Evolutionary conservation across 2,329 filamentous ascomycete genomes (phyloP).

Genomic region (Hymenoscyphus scutula): DNA sequence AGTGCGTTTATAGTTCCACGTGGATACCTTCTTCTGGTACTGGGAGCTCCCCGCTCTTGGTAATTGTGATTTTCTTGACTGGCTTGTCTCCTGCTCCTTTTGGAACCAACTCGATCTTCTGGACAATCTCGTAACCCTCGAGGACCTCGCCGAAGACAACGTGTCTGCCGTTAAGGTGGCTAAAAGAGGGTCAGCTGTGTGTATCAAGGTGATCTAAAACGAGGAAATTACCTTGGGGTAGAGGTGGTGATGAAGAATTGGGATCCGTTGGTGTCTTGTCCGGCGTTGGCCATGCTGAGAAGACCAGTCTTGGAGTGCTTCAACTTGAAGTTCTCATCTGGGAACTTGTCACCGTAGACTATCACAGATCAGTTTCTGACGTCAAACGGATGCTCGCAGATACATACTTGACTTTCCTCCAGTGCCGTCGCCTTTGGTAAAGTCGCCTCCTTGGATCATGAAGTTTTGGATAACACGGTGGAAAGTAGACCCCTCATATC

Average conservation of each 20-base stretch:
- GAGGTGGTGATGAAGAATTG: conserved; percentile 92
- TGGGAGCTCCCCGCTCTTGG: conserved; percentile 79
- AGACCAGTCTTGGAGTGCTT: conserved; percentile 85
- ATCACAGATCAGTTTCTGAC: conserved; percentile 22
- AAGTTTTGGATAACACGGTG: conserved; percentile 89
- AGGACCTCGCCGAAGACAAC: conserved; percentile 88
- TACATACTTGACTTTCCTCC: conserved; percentile 79
- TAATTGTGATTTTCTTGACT: conserved; percentile 67
- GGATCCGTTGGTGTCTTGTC: conserved; percentile 81
- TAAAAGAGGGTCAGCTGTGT: conserved; percentile 36
- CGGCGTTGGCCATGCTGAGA: conserved; percentile 82
- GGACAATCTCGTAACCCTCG: conserved; percentile 78
- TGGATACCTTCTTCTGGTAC: conserved; percentile 91
- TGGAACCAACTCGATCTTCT: conserved; percentile 71
- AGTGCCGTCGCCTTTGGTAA: conserved; percentile 78
- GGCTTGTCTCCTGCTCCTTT: conserved; percentile 70
- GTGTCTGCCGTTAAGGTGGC: conserved; percentile 80
- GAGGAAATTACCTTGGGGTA: conserved; percentile 61
- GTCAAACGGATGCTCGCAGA: not conserved
- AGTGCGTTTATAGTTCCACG: conserved; percentile 71
- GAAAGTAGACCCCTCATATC: conserved; percentile 78
- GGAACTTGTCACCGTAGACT: conserved; percentile 82
- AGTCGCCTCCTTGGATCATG: conserved; percentile 91
- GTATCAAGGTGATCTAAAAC: not conserved
- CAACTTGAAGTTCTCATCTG: conserved; percentile 93